Base-by-base conservation (phyloP, 1,284 basidiomycete genomes). In the Melampsora abietis-canadensis region DNA sequence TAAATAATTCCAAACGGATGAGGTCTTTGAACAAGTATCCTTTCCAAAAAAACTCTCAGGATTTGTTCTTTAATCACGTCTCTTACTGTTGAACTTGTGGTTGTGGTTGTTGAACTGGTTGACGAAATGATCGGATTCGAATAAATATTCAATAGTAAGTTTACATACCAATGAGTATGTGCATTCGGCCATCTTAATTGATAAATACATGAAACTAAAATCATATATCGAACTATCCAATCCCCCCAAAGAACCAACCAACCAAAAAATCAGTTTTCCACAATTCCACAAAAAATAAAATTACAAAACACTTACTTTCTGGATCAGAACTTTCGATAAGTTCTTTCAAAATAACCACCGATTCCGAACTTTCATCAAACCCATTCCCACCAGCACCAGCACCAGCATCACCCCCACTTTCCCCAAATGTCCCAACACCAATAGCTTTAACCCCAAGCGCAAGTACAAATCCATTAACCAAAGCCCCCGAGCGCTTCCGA, bases 1-100 rank as follows among this genome's bases (percentile, higher is more conserved):
- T 92, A 88, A 77, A 97, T 84, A 59, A 94, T 88, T 76, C 94
- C 95, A 92, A 94, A 98, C n/a, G 95, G 94, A 80, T 98, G 94
- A 68, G 95, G 95, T 59, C 92, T 89, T 81, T 93, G 88, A 70
- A 93, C 93, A 76, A 98, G 88, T 83, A 97, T 90, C 48, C 95
- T 88, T 82, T 98, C 94, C 78, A 98, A 85, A 34, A 98, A 86
- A 37, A 96, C 92, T 76, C 91, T 90, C 54, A 92, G 90, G 84
- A 96, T 88, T 78, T 95, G 88, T 84, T 98, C 95, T 78, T 89
- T 87, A 84, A 96, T 90, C 57, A 86, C 8, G 1, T 44, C 40
- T 12, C 2, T 44, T 44, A 3, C 1, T 44, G 34, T 37, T 37
- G 34, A n/a, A n/a, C n/a, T 27, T 1, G 27, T 27, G 1, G 27